Conservation (phyloP, 768 basidiomycete species). For the Lyophyllum shimeji region DNA sequence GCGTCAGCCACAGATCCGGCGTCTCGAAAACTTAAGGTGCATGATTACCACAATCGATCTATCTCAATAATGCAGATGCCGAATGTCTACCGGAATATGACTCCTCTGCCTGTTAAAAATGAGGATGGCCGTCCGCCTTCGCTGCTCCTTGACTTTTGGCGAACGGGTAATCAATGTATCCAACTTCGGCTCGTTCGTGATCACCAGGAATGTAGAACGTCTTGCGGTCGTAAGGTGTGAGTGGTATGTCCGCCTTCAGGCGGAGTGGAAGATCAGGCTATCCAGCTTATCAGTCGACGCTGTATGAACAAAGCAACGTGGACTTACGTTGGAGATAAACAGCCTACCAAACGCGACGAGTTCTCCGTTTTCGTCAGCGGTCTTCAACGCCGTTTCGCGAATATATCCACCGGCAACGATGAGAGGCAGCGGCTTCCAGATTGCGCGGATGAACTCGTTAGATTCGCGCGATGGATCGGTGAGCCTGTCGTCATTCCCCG, state of each 20-base stretch:
- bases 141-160: too few relatives aligned
- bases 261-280: conserved; percentile 36
- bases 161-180: too few relatives aligned
- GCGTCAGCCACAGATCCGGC: too few relatives aligned
- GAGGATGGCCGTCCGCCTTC: too few relatives aligned
- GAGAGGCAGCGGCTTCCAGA: conserved; percentile 15
- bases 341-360: conserved; percentile 29
- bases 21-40: too few relatives aligned
- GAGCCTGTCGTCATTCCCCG: background rate
- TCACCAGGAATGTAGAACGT: background rate
- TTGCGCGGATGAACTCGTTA: conserved; percentile 9
- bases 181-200: too few relatives aligned
- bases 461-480: background rate
- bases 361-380: conserved; percentile 30
- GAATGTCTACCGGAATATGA: too few relatives aligned
- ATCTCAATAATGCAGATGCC: too few relatives aligned
- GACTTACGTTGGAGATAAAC: conserved; percentile 33
- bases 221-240: background rate
- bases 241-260: background rate
- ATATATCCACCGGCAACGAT: conserved; percentile 37
- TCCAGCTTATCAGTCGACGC: background rate
- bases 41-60: too few relatives aligned
- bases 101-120: too few relatives aligned
- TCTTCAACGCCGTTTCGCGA: conserved; percentile 28
- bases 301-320: background rate